Percentiles rank a stretch among this genome's conserved stretches.
Conservation (phyloP, 768 basidiomycete genomes). For the Trametes sanguinea region DNA sequence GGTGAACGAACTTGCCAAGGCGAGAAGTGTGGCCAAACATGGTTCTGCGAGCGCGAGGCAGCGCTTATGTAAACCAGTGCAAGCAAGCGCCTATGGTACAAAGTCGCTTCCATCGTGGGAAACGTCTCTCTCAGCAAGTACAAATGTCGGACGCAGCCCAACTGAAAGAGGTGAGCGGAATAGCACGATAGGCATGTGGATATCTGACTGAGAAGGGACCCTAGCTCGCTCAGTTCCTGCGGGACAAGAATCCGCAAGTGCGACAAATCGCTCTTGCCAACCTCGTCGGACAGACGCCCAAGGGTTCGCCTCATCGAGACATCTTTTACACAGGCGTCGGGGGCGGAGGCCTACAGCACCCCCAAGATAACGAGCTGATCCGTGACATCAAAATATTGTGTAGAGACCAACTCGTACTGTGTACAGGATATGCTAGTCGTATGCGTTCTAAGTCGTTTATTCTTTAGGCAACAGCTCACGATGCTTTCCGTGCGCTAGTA, state of each 20-base stretch:
- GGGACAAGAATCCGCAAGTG: constrained; percentile 85
- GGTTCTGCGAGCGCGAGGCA: constrained; percentile 3
- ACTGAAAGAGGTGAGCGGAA: constrained; percentile 40
- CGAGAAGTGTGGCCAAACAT: constrained; percentile 16
- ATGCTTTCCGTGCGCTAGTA: constrained; percentile 91
- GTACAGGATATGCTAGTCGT: background rate
- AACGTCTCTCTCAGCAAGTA: constrained; percentile 18
- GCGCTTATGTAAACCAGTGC: constrained; percentile 23
- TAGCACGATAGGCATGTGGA: background rate
- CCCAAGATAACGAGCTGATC: constrained; percentile 67
- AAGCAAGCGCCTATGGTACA: background rate
- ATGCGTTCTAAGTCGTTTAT: too few relatives aligned
- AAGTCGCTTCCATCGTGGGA: constrained; percentile 21
- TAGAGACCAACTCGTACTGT: constrained; percentile 80
- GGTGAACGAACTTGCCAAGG: constrained; percentile 3
- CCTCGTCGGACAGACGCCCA: constrained; percentile 77
- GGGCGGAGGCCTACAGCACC: constrained; percentile 55
- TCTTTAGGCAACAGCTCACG: constrained; percentile 81
- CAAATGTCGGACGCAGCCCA: constrained; percentile 38
- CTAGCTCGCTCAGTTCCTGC: constrained; percentile 82
- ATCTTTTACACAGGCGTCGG: constrained; percentile 73
- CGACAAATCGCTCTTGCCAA: constrained; percentile 85
- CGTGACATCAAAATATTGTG: constrained; percentile 85
- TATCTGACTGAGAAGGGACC: background rate
- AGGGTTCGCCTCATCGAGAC: constrained; percentile 65